A percentile compares a stretch with the other conserved stretches of the same genome.
These are phyloP conservation scores for Fragilaria crotonensis DNA, from an alignment of 108 stramenopile genomes.

Conservation along the genomic window DNA sequence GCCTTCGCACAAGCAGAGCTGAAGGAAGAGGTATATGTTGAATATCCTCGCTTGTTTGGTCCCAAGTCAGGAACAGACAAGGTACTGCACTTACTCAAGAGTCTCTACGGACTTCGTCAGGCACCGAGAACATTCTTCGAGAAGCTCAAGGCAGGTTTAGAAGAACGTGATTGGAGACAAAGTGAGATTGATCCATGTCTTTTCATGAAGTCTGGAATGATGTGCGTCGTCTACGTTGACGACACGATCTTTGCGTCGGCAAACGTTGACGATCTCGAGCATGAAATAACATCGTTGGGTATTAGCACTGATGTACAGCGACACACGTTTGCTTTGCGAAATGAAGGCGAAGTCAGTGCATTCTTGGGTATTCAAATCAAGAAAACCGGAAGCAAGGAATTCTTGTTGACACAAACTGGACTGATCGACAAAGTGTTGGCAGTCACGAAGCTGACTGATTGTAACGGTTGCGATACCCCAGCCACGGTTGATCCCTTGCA, in stretches of 20 bases:
- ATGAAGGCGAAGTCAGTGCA: too few species aligned
- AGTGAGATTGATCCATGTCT: slow-evolving; percentile 34
- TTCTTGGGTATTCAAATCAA: slow-evolving; percentile 1
- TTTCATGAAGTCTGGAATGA: slow-evolving; percentile 25
- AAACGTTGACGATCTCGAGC: background rate
- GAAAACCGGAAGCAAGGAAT: background rate
- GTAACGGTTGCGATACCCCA: slow-evolving; percentile 14
- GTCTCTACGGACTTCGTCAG: slow-evolving; percentile 24
- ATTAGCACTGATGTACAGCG: background rate
- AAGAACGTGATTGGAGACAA: slow-evolving; percentile 9
- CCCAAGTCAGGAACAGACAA: too few species aligned
- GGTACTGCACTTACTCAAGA: slow-evolving; percentile 13
- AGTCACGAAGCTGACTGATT: slow-evolving; percentile 14
- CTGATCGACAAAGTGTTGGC: slow-evolving; percentile 22
- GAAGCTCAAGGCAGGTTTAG: slow-evolving; percentile 9
- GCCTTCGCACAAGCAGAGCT: too few species aligned
- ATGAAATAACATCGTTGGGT: background rate
- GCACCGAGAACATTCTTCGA: slow-evolving; percentile 18
- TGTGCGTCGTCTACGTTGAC: too few species aligned
- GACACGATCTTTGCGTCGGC: too few species aligned
- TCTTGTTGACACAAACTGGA: slow-evolving; percentile 21
- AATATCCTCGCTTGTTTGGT: too few species aligned
- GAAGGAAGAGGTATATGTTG: too few species aligned
- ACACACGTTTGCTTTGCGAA: background rate
- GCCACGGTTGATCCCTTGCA: slow-evolving; percentile 10